Conservation (phyloP, 1,139 yeast species). For the Geotrichum reessii region DNA sequence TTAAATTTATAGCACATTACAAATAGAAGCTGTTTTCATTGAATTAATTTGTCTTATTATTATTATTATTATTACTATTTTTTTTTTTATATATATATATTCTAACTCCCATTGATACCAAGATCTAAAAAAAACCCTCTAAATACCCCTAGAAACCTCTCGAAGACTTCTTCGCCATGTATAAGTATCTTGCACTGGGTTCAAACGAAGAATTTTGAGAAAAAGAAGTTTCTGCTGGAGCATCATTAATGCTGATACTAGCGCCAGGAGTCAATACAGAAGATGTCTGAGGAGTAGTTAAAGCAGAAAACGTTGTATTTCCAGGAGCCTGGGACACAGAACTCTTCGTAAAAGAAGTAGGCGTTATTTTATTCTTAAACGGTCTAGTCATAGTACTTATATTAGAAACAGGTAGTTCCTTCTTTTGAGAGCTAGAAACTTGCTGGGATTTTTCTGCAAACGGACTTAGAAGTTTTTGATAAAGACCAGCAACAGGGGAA, state of each 20-base stretch:
- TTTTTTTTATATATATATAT: too few relatives aligned
- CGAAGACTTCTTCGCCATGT: background rate
- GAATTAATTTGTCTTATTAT: background rate
- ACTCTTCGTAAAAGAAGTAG: background rate
- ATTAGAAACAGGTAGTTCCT: background rate
- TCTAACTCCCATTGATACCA: too few relatives aligned
- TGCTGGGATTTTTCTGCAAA: background rate
- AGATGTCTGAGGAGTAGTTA: background rate
- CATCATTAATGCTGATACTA: background rate
- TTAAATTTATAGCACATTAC: background rate
- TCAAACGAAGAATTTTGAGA: background rate
- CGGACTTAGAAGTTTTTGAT: conserved; percentile 11
- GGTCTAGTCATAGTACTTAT: background rate
- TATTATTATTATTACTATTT: background rate
- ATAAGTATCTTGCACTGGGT: conserved; percentile 1
- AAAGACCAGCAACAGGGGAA: conserved; percentile 16
- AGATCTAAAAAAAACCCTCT: too few relatives aligned
- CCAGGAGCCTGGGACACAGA: background rate
- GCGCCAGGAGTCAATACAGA: background rate
- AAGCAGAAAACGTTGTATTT: background rate
- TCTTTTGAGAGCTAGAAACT: background rate
- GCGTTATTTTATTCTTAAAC: background rate
- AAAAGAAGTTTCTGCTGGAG: background rate
- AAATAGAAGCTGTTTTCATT: too few relatives aligned
- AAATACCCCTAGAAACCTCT: background rate